Evolutionary conservation across 495 filamentous ascomycete species (phyloP).

Genomic region (Penicillium alfredii): DNA sequence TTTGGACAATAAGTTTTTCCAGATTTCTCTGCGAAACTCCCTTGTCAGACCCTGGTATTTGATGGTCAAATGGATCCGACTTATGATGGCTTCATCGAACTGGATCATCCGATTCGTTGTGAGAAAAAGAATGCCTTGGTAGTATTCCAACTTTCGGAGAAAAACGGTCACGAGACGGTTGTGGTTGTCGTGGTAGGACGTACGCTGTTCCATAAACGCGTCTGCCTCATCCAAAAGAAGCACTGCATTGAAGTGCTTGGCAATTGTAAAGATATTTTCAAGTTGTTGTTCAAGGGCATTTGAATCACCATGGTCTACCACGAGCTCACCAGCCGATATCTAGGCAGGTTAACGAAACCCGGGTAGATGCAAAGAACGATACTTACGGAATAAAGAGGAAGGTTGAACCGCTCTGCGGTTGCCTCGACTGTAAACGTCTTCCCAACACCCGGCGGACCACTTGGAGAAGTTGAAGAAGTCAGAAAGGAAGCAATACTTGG

Average conservation of each 20-base stretch:
- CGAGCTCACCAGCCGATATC: slow-evolving; percentile 20
- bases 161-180: slow-evolving; percentile 28
- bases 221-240: slow-evolving; percentile 44
- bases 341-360: slow-evolving; percentile 8
- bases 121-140: slow-evolving; percentile 46
- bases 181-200: not conserved
- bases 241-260: slow-evolving; percentile 26
- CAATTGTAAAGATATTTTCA: slow-evolving; percentile 21
- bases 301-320: slow-evolving; percentile 15
- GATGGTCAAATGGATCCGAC: slow-evolving; percentile 32
- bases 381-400: slow-evolving; percentile 23
- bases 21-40: slow-evolving; percentile 11
- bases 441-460: slow-evolving; percentile 27
- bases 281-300: slow-evolving; percentile 16
- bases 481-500: slow-evolving; percentile 4
- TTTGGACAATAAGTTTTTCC: not conserved
- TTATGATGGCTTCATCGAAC: slow-evolving; percentile 45
- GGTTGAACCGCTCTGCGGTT: slow-evolving; percentile 23
- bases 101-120: slow-evolving; percentile 42
- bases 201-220: slow-evolving; percentile 28
- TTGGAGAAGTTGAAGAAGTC: slow-evolving; percentile 13
- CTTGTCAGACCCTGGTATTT: slow-evolving; percentile 22
- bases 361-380: not conserved
- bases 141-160: slow-evolving; percentile 49
- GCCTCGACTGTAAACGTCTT: slow-evolving; percentile 32